Evolutionary conservation across 2,329 filamentous ascomycete genomes (phyloP), one percentile per base, ranked within the genome.

Genomic region (Cladophialophora chaetospira): DNA sequence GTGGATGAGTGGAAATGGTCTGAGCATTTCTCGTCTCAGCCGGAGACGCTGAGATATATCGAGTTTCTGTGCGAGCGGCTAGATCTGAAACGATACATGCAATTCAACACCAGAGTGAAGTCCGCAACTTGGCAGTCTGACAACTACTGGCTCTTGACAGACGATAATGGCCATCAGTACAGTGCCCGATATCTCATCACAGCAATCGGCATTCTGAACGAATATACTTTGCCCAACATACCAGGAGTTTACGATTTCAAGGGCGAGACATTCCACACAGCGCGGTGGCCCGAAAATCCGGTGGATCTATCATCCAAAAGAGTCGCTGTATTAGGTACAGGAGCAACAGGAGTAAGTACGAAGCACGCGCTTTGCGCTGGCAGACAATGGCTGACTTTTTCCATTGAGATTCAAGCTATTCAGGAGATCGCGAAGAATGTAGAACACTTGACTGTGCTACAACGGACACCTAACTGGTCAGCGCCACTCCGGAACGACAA

Each of bases 401-500:
- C n/a, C 0, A 82, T 83, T 5, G 50, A 15, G 3, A 25, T 53
- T 15, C 50, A 53, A 19, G 25, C 0, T 38, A 77, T 79, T 0
- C 85, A 88, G 60, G 83, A 82, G 45, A 81, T 79, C 67, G 81
- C 77, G 1, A 79, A 79, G 2, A 68, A 75, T 5, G 82, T 77
- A 0, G 76, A 72, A 3, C 69, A 78, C 1, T 61, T 88, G 13
- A 77, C 71, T 1, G 66, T 71, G 0, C 72, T 87, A 68, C 84
- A 88, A 63, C 79, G 86, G 9, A 88, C 83, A 1, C 85, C 86
- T 0, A 88, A 88, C 61, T 70, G 85, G 6, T 81, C 81, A 0
- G 65, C 87, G 1, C 84, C 84, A 0, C 85, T 88, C 82, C 73
- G 75, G 2, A 77, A 81, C 57, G 70, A 72, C 3, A 53, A 72